Evolutionary conservation across 164 flowering plant species (phyloP).

Genomic region (Liriodendron chinense): DNA sequence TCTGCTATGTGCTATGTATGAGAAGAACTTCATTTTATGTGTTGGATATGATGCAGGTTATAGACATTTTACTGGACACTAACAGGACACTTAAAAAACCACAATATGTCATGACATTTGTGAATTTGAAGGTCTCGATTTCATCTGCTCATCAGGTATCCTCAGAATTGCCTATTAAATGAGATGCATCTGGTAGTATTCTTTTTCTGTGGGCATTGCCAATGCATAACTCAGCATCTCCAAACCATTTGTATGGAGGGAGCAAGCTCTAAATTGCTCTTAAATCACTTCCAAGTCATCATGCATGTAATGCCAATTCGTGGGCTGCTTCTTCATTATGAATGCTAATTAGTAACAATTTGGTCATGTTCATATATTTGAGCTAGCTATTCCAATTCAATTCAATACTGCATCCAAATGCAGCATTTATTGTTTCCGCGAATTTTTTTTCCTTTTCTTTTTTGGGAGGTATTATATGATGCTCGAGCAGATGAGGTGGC

Average conservation of each 20-base stretch:
- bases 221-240: neutral
- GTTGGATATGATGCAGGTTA: slow-evolving; percentile 40
- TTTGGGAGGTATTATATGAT: too few species aligned
- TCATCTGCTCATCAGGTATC: slow-evolving; percentile 72
- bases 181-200: neutral
- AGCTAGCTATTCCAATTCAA: too few species aligned
- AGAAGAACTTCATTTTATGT: neutral
- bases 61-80: slow-evolving; percentile 65
- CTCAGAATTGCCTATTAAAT: neutral
- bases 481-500: too few species aligned
- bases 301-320: neutral
- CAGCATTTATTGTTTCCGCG: too few species aligned
- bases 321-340: too few species aligned
- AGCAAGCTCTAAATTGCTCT: neutral
- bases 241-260: neutral
- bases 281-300: neutral
- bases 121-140: slow-evolving; percentile 67
- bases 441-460: too few species aligned
- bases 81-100: slow-evolving; percentile 65
- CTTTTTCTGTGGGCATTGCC: neutral
- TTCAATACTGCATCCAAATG: too few species aligned
- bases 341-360: too few species aligned
- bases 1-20: neutral
- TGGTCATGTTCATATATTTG: too few species aligned
- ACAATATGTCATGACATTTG: slow-evolving; percentile 89